Percentiles rank a stretch among this genome's conserved stretches.
phyloP scores from a whole-genome alignment of 2,329 filamentous ascomycete species.

The Kalmusia sp. region DNA sequence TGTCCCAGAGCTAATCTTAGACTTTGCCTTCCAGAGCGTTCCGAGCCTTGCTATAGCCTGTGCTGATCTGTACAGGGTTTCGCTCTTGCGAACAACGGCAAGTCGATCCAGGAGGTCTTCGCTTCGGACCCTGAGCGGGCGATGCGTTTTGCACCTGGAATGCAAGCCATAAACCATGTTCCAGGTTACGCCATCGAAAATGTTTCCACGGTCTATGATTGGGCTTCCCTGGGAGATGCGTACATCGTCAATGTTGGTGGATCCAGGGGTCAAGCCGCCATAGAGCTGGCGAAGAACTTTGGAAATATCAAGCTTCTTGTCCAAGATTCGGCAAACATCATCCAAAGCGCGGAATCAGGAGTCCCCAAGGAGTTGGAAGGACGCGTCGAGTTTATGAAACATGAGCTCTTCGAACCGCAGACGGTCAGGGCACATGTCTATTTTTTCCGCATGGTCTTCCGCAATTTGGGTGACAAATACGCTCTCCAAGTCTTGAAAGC shows the following conservation, averaged over 20 bases:
- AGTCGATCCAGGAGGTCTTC: constrained; percentile 17
- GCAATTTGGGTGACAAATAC: constrained; percentile 10
- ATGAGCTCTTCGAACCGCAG: constrained; percentile 19
- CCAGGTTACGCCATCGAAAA: constrained; percentile 12
- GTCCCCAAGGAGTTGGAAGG: constrained; percentile 14
- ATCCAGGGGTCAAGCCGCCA: constrained; percentile 16
- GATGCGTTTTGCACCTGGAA: constrained; percentile 15
- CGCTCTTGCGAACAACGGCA: constrained; percentile 20
- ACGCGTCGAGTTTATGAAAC: constrained; percentile 13
- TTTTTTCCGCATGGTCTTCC: constrained; percentile 22
- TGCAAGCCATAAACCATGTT: constrained; percentile 13
- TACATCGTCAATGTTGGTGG: constrained; percentile 14
- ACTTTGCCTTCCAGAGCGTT: constrained; percentile 1
- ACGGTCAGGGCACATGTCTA: constrained; percentile 15
- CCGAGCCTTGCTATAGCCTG: background rate
- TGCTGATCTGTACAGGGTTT: constrained; percentile 17
- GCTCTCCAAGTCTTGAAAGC: constrained; percentile 12
- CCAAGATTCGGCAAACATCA: constrained; percentile 13
- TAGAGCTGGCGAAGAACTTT: constrained; percentile 18
- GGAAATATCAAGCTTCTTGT: constrained; percentile 13
- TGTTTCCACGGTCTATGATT: constrained; percentile 18
- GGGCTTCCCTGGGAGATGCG: constrained; percentile 17
- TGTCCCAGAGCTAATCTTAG: background rate
- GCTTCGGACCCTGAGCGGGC: constrained; percentile 13
- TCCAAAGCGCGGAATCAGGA: constrained; percentile 5